Evolutionary conservation across 176 grass and related monocot genomes (phyloP), one percentile per base, ranked within the genome.

Genomic region (Avena insularis): DNA sequence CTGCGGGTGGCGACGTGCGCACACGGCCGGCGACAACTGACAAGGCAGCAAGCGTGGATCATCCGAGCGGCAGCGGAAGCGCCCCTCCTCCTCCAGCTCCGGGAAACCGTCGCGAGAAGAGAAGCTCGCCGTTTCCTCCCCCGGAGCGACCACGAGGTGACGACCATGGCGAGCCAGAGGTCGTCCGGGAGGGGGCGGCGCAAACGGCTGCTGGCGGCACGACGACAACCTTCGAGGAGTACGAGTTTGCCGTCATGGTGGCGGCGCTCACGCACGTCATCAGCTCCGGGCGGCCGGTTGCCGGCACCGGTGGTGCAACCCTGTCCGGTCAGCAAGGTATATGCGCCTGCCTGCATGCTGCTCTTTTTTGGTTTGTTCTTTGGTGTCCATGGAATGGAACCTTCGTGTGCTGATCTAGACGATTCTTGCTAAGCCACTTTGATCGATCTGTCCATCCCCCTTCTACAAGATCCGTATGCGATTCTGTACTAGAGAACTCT

Each of bases 211-310:
- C 40, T 12, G 40, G 40, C 20, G 17, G 38, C 4, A 11, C 70
- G 13, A 76, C 73, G 73, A 76, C 72, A 23, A 77, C 50, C 50
- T 56, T 2, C 31, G 56, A 29, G 1, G 82, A 88, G 47, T 72
- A 85, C 9, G 91, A 93, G n/a, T 27, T 43, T 31, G 72, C 60
- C 72, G 2, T 78, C 69, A 88, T 93, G 25, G 91, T 93, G 15
- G 85, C 82, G 21, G 88, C 91, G 63, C 91, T 93, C 29, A 84
- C 85, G 35, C 81, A 86, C 72, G 91, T 93, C 71, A 4, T 90
- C 78, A 81, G 47, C 66, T 74, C 87, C 11, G 59, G 46, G 23
- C n/a, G 23, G 56, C 2, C 53, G 33, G 21, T 33, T 14, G 57
- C 71, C 54, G 8, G 8, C 71, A 0, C 29, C 35, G 83, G 29